Conservation (phyloP, 176 grass and related monocot species). For the Aechmea fasciata region DNA sequence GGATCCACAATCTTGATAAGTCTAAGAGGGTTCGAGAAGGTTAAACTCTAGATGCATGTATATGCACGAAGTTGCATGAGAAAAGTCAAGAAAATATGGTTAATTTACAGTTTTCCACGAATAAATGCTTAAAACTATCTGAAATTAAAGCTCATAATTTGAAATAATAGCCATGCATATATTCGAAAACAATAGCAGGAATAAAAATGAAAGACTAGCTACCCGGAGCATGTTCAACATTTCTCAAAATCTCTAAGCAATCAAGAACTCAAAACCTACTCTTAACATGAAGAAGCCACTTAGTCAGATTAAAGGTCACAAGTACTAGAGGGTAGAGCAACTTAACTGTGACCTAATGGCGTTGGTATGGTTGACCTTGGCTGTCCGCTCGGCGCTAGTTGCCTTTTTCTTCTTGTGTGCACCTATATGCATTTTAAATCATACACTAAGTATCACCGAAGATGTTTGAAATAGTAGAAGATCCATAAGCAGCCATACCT, state of each 20-base stretch:
- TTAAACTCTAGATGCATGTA: too few relatives aligned
- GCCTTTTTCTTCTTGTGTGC: slow-evolving; percentile 71
- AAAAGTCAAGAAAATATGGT: too few relatives aligned
- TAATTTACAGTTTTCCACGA: too few relatives aligned
- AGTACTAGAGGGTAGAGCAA: slow-evolving; percentile 13
- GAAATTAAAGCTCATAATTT: too few relatives aligned
- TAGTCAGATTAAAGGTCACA: neutral
- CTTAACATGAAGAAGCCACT: neutral
- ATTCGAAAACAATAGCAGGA: too few relatives aligned
- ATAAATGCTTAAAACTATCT: too few relatives aligned
- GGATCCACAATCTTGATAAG: neutral
- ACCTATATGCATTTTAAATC: slow-evolving; percentile 20
- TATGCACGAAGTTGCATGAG: too few relatives aligned
- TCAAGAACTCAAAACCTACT: neutral
- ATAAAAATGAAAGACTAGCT: too few relatives aligned
- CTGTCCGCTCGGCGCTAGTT: slow-evolving; percentile 44
- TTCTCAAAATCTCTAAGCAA: neutral
- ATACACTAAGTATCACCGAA: slow-evolving; percentile 23
- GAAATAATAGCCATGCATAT: too few relatives aligned
- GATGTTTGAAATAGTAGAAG: slow-evolving; percentile 9
- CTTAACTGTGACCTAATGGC: slow-evolving; percentile 74
- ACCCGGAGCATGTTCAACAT: too few relatives aligned
- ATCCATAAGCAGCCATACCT: slow-evolving; percentile 28
- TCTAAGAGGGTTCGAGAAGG: too few relatives aligned
- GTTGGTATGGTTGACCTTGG: slow-evolving; percentile 48